Base-by-base conservation (phyloP, 345 rosid genomes). In the Brassica napus region DNA sequence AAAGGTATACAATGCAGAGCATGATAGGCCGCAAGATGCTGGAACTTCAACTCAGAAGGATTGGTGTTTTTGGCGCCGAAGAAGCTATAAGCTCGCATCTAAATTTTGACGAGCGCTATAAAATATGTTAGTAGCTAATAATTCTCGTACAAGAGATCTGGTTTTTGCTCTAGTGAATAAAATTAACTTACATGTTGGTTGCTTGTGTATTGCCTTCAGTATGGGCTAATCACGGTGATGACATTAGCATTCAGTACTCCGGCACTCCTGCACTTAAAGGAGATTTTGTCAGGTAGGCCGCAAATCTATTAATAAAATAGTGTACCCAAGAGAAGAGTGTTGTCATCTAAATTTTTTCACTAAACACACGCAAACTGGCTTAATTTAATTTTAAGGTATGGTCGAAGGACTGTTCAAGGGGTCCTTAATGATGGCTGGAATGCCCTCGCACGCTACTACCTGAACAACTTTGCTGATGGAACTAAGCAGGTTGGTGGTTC, bases 201-300 rank as follows among this genome's bases (percentile, higher is more conserved):
- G 68, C 47, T 83, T 82, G 71, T 73, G 66, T 77, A 18, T 28
- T 30, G 16, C 47, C 54, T 81, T 80, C 86, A 95, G 99, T 95
- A 81, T 95, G 99, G 98, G 99, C 98, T 85, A 89, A 91, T 83
- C 98, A 95, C 73, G 99, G 97, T 68, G 99, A 95, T 81, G 99
- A 95, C 31, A 74, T 93, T 81, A 93, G 99, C 89, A 88, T 91
- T 84, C 99, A 95, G 70, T 95, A 93, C 84, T 95, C 99, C 5
- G 99, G 98, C 67, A 93, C 98, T 81, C 94, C 96, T 78, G 98
- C 99, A 79, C 81, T 94, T 26, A 91, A 94, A 87, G 98, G 98
- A 85, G 97, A 92, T 77, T 94, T 91, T 69, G 97, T 92, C 85
- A 91, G 98, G 99, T 94, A 76, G 31, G 44, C 8, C 61, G 4